A percentile compares a stretch with the other conserved stretches of the same genome.
phyloP scores from a whole-genome alignment of 768 basidiomycete genomes.

The Crassisporium funariophilum region DNA sequence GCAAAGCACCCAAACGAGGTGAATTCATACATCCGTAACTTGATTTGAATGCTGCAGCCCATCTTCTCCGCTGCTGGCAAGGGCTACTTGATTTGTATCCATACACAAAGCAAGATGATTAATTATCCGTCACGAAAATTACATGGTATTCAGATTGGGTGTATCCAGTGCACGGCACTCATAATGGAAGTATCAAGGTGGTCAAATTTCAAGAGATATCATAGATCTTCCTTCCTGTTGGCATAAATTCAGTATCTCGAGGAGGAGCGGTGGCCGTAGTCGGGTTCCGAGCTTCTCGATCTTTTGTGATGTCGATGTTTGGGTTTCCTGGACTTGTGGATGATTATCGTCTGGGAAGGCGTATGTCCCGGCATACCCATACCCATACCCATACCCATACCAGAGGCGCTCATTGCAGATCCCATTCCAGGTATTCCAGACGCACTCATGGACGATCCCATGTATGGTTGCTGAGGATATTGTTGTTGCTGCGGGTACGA shows the following conservation, averaged over 20 bases:
- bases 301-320: constrained; percentile 26
- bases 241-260: constrained; percentile 4
- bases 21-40: too few species aligned
- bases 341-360: constrained; percentile 31
- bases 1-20: too few species aligned
- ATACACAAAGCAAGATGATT: too few species aligned
- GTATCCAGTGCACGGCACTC: too few species aligned
- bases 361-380: constrained; percentile 8
- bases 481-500: constrained; percentile 32
- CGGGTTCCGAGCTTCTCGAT: constrained; percentile 8
- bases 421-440: constrained; percentile 22
- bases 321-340: constrained; percentile 32
- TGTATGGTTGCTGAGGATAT: constrained; percentile 18
- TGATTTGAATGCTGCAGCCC: too few species aligned
- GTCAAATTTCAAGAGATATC: not conserved
- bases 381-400: constrained; percentile 20
- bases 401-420: constrained; percentile 15
- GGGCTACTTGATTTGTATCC: too few species aligned
- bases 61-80: too few species aligned
- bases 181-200: too few species aligned
- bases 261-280: constrained; percentile 6
- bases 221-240: not conserved
- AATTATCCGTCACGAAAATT: too few species aligned
- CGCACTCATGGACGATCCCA: constrained; percentile 20
- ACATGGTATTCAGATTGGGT: too few species aligned